Conservation (phyloP, 768 basidiomycete species). For the Lactarius sanguifluus region DNA sequence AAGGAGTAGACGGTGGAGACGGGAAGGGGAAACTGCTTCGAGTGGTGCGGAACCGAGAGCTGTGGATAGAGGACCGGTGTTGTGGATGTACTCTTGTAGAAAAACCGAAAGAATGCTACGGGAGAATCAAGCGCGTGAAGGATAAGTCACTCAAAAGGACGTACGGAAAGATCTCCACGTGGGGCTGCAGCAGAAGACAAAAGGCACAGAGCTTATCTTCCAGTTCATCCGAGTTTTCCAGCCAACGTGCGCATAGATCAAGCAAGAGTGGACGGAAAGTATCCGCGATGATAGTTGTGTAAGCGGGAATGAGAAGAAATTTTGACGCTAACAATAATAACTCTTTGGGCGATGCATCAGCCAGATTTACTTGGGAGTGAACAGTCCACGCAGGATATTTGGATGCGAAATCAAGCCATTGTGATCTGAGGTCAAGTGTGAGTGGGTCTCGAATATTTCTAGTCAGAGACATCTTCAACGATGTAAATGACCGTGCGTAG, state of each 20-base stretch:
- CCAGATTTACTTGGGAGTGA: constrained; percentile 1
- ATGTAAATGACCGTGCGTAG: neutral
- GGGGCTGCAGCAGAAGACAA: constrained; percentile 62
- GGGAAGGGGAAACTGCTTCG: constrained; percentile 40
- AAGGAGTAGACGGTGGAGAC: constrained; percentile 70
- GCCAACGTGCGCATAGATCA: constrained; percentile 82
- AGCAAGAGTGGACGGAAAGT: constrained; percentile 74
- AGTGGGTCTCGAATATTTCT: constrained; percentile 21
- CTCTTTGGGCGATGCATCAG: constrained; percentile 8
- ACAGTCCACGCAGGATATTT: constrained; percentile 6
- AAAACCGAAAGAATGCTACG: constrained; percentile 57
- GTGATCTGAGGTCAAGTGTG: constrained; percentile 14
- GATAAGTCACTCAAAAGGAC: constrained; percentile 35
- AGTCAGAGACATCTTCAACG: constrained; percentile 10
- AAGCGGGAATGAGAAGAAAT: constrained; percentile 57
- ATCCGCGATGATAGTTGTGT: constrained; percentile 61
- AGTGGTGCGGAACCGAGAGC: constrained; percentile 37
- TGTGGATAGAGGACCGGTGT: constrained; percentile 54
- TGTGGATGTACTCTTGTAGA: constrained; percentile 44
- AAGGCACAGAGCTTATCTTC: constrained; percentile 58
- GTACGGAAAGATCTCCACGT: constrained; percentile 72
- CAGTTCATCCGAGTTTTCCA: constrained; percentile 50
- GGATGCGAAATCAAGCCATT: constrained; percentile 18
- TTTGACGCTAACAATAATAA: constrained; percentile 48
- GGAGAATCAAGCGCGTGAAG: constrained; percentile 17